phyloP scores from a whole-genome alignment of 1,139 yeast species.

The Keqinozyma sinolaborantium region DNA sequence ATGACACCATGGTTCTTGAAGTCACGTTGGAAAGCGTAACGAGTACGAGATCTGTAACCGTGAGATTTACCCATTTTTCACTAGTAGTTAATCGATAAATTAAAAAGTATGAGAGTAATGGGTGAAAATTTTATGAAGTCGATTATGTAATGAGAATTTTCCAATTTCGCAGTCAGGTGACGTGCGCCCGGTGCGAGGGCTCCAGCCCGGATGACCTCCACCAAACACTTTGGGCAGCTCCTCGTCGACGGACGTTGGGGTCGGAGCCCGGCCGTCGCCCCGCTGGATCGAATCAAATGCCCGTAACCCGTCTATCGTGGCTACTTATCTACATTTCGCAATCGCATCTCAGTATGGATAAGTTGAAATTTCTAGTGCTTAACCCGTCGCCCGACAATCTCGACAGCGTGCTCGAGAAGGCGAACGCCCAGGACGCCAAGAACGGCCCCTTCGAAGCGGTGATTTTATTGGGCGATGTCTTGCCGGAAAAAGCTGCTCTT shows the following conservation, averaged over 20 bases:
- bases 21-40: constrained; percentile 99
- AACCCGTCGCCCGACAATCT: constrained; percentile 42
- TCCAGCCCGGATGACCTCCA: too few species aligned
- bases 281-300: too few species aligned
- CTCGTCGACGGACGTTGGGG: too few species aligned
- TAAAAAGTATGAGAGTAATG: not conserved
- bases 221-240: too few species aligned
- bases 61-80: constrained; percentile 37
- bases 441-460: constrained; percentile 66
- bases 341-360: constrained; percentile 8
- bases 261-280: too few species aligned
- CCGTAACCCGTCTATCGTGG: too few species aligned
- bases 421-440: constrained; percentile 47
- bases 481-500: constrained; percentile 3
- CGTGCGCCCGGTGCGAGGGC: too few species aligned
- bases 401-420: constrained; percentile 42
- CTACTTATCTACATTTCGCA: too few species aligned
- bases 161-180: not conserved
- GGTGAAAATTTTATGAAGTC: not conserved
- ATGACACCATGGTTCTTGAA: constrained; percentile 97
- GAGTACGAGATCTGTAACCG: constrained; percentile 99
- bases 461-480: constrained; percentile 48
- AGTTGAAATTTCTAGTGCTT: constrained; percentile 41
- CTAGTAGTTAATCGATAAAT: constrained; percentile 5
- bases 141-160: not conserved